Base-by-base conservation (phyloP, 306 rosid genomes). In the Quercus cerris region DNA sequence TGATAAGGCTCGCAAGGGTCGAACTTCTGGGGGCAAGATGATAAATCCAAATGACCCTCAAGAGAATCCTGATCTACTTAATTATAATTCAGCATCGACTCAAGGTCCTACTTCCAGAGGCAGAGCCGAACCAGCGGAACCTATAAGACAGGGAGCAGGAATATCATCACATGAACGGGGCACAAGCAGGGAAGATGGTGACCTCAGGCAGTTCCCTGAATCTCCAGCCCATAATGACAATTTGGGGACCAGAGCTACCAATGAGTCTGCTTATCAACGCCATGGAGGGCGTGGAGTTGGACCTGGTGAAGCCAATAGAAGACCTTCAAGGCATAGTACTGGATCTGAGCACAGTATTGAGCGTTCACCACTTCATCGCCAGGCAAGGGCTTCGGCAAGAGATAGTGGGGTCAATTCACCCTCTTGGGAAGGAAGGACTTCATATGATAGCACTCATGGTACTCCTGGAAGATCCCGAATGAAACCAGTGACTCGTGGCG, bases 11-110 rank as follows among this genome's bases (percentile, higher is more conserved):
- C 84, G 98, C 14, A 87, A 93, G 84, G 98, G 88, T 46, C 86
- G 97, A 81, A 79, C 86, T 41, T 41, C 46, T n/a, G 97, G 96
- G 20, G 75, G 77, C 52, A 89, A 82, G 85, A 90, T 90, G 80
- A 88, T 86, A 54, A 96, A 96, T 62, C 98, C 99, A 9, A 96
- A 96, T 85, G 97, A 89, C 78, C 97, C 99, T 4, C 89, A 90
- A 73, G 91, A 90, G 74, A 90, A 88, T 78, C 27, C 84, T 3
- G 94, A 93, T 73, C 55, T 82, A 18, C 66, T 57, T 49, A n/a
- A 68, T 52, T 89, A 88, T 51, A 52, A 76, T 72, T 66, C 92
- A 69, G 83, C 91, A 57, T 83, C 89, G 25, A 74, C 88, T 20
- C 70, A 79, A 5, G 54, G 83, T 54, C 86, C 91, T 46, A 85